phyloP scores from a whole-genome alignment of 192 early-diverging fungal genomes.

The Backusella mclennaniae region DNA sequence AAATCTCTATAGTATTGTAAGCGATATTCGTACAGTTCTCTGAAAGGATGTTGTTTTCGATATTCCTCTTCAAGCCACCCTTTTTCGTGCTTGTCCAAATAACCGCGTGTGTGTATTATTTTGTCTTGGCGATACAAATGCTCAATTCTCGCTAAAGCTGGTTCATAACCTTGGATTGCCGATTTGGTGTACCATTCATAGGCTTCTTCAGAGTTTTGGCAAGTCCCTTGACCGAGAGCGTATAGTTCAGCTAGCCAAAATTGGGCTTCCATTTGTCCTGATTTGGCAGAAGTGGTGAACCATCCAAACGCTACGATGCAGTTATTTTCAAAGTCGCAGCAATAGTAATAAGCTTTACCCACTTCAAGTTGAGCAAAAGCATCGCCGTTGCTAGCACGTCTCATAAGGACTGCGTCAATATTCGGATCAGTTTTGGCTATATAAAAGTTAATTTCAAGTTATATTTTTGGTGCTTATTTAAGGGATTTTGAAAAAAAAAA shows the following conservation, averaged over 20 bases:
- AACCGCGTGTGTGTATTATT: neutral
- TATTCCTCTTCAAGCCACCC: neutral
- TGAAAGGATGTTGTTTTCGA: neutral
- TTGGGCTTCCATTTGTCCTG: neutral
- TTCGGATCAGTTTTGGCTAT: neutral
- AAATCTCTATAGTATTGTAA: neutral
- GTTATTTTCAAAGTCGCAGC: neutral
- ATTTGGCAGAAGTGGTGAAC: neutral
- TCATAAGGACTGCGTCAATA: neutral
- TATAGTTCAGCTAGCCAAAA: neutral
- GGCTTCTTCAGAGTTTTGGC: neutral
- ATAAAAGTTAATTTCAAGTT: neutral
- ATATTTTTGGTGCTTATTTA: neutral
- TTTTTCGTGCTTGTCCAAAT: neutral
- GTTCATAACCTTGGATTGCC: neutral
- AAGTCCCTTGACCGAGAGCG: neutral
- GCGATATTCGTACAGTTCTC: neutral
- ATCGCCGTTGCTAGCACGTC: neutral
- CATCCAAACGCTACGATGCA: neutral
- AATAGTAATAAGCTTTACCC: neutral
- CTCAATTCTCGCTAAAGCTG: neutral
- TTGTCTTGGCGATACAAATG: neutral
- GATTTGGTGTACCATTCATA: neutral
- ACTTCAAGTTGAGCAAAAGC: neutral
- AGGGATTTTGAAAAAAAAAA: neutral